Conservation (phyloP, 192 early-diverging fungal genomes). For the Coemansia sp. region DNA sequence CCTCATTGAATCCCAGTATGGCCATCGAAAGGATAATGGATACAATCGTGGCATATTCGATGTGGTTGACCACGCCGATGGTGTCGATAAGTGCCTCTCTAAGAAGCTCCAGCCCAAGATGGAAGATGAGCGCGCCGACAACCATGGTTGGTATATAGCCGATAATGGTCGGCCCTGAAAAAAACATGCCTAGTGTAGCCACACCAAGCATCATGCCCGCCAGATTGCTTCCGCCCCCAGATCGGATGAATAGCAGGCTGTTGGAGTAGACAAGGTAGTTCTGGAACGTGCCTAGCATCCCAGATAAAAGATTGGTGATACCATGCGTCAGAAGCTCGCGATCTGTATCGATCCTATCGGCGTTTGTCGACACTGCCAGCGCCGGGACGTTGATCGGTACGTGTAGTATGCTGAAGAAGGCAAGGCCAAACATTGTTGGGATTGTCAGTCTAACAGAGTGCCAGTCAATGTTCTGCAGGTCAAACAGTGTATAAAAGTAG, state of each 20-base stretch:
- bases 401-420: slow-evolving; percentile 95
- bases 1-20: slow-evolving; percentile 92
- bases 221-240: slow-evolving; percentile 83
- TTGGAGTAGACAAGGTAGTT: slow-evolving; percentile 95
- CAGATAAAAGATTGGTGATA: slow-evolving; percentile 80
- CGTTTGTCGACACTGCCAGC: slow-evolving; percentile 84
- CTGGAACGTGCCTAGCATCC: slow-evolving; percentile 74
- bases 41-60: slow-evolving; percentile 90
- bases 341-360: slow-evolving; percentile 87
- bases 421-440: slow-evolving; percentile 89
- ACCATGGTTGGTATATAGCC: slow-evolving; percentile 93
- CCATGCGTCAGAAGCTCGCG: slow-evolving; percentile 92
- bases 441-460: slow-evolving; percentile 63
- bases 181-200: slow-evolving; percentile 72
- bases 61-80: slow-evolving; percentile 72
- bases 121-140: slow-evolving; percentile 94
- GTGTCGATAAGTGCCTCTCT: slow-evolving; percentile 91
- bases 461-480: slow-evolving; percentile 68
- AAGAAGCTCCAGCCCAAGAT: slow-evolving; percentile 89
- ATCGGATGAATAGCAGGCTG: slow-evolving; percentile 88
- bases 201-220: slow-evolving; percentile 80
- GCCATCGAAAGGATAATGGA: slow-evolving; percentile 88
- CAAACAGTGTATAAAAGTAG: slow-evolving; percentile 75
- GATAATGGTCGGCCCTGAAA: slow-evolving; percentile 83
- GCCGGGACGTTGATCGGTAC: slow-evolving; percentile 98